Conservation (phyloP, 495 filamentous ascomycete genomes). For the Saxophila tyrrhenica region DNA sequence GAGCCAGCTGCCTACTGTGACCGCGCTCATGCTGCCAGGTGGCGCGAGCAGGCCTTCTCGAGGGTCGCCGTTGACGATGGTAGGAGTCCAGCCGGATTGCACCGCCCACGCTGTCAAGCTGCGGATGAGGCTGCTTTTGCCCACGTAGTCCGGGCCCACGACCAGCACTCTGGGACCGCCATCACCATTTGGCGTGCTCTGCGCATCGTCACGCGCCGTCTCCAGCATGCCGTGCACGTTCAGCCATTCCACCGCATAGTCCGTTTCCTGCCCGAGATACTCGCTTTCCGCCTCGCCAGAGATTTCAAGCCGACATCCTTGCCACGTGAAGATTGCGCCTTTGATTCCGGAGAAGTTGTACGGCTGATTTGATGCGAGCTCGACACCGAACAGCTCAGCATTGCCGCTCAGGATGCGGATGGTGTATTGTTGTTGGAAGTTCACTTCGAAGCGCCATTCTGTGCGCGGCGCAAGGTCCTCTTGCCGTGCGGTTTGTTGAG, state of each 20-base stretch:
- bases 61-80: constrained; percentile 79
- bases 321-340: constrained; percentile 80
- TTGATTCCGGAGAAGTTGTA: constrained; percentile 80
- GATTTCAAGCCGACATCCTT: constrained; percentile 77
- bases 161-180: constrained; percentile 71
- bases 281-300: constrained; percentile 52
- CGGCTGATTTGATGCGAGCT: constrained; percentile 66
- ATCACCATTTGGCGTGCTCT: background rate
- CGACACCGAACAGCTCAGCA: constrained; percentile 92
- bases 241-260: constrained; percentile 59
- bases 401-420: constrained; percentile 61
- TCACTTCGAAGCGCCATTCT: constrained; percentile 91
- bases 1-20: constrained; percentile 70
- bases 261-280: constrained; percentile 75
- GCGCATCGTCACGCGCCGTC: constrained; percentile 36
- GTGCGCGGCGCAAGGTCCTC: constrained; percentile 32
- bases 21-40: constrained; percentile 74
- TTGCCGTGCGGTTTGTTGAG: constrained; percentile 7
- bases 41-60: constrained; percentile 75
- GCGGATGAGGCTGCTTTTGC: constrained; percentile 77
- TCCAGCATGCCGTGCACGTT: constrained; percentile 85
- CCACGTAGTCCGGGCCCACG: constrained; percentile 66
- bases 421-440: constrained; percentile 37
- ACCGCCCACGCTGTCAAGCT: constrained; percentile 73
- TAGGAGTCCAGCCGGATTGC: constrained; percentile 60